Evolutionary conservation across 2,329 filamentous ascomycete genomes (phyloP).

Genomic region (Colletotrichum viniferum): DNA sequence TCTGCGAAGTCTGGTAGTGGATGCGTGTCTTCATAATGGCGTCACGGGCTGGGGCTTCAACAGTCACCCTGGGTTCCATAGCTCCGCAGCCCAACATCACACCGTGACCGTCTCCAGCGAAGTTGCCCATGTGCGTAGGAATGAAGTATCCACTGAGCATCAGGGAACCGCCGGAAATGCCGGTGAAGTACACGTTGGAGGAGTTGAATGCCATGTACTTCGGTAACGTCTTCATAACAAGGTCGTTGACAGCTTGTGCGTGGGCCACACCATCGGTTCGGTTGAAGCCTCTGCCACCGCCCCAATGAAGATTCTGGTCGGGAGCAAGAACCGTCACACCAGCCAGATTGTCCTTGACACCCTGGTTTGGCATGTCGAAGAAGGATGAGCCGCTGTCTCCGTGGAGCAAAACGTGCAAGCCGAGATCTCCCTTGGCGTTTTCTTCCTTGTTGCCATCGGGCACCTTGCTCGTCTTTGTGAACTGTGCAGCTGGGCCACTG

Average conservation of each 20-base stretch:
- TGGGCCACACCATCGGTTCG: conserved; percentile 60
- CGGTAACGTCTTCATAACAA: conserved; percentile 53
- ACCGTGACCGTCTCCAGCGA: conserved; percentile 43
- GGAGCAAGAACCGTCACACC: conserved; percentile 60
- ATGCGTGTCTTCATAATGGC: conserved; percentile 52
- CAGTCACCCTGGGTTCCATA: conserved; percentile 56
- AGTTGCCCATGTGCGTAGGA: conserved; percentile 57
- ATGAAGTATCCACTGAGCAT: conserved; percentile 62
- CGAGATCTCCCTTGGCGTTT: conserved; percentile 39
- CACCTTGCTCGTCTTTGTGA: conserved; percentile 53
- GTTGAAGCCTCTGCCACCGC: conserved; percentile 54
- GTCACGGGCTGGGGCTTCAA: conserved; percentile 42
- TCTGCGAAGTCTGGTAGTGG: conserved; percentile 60
- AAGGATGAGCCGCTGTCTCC: conserved; percentile 64
- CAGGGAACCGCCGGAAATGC: conserved; percentile 59
- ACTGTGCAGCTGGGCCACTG: conserved; percentile 57
- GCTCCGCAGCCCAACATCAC: conserved; percentile 62
- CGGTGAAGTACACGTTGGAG: conserved; percentile 59
- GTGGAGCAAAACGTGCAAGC: conserved; percentile 62
- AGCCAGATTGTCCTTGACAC: conserved; percentile 52
- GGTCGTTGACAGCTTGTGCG: conserved; percentile 58
- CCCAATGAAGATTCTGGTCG: conserved; percentile 61
- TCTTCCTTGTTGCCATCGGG: conserved; percentile 26
- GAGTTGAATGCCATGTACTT: conserved; percentile 58
- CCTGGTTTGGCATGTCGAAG: conserved; percentile 62